A percentile compares a stretch with the other conserved stretches of the same genome.
phyloP scores from a whole-genome alignment of 805 yeast genomes.

The Blastobotrys chiropterorum region DNA sequence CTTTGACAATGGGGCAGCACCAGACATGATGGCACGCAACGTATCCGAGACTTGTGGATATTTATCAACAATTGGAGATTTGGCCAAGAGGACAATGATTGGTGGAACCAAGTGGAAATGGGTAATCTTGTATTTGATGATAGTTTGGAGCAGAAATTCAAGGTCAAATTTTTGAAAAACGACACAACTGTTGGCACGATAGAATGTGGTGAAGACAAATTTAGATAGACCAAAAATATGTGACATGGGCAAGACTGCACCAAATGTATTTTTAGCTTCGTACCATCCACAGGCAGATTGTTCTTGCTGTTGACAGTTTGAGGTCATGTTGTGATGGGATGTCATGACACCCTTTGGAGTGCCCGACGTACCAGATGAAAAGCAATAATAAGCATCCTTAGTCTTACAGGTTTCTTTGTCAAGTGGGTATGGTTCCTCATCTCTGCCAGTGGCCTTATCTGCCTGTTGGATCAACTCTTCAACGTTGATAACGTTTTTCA shows the following conservation, averaged over 20 bases:
- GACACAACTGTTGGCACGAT: constrained; percentile 20
- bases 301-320: constrained; percentile 25
- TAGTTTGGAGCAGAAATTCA: constrained; percentile 23
- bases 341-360: constrained; percentile 69
- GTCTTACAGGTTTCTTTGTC: constrained; percentile 1
- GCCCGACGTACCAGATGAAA: constrained; percentile 37
- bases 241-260: constrained; percentile 17
- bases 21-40: constrained; percentile 35
- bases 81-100: constrained; percentile 41
- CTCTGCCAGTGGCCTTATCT: neutral
- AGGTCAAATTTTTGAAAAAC: constrained; percentile 32
- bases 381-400: constrained; percentile 24
- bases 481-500: neutral
- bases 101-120: constrained; percentile 39
- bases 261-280: constrained; percentile 2
- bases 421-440: neutral
- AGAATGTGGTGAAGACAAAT: constrained; percentile 64
- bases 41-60: constrained; percentile 35
- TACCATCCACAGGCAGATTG: constrained; percentile 1
- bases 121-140: constrained; percentile 31
- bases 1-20: constrained; percentile 42
- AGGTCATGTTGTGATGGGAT: constrained; percentile 45
- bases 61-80: constrained; percentile 38
- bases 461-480: constrained; percentile 2
- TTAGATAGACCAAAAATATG: constrained; percentile 60